A percentile compares a stretch with the other conserved stretches of the same genome.
Conservation (phyloP, 2,329 filamentous ascomycete genomes). For the Pseudogymnoascus sp. region DNA sequence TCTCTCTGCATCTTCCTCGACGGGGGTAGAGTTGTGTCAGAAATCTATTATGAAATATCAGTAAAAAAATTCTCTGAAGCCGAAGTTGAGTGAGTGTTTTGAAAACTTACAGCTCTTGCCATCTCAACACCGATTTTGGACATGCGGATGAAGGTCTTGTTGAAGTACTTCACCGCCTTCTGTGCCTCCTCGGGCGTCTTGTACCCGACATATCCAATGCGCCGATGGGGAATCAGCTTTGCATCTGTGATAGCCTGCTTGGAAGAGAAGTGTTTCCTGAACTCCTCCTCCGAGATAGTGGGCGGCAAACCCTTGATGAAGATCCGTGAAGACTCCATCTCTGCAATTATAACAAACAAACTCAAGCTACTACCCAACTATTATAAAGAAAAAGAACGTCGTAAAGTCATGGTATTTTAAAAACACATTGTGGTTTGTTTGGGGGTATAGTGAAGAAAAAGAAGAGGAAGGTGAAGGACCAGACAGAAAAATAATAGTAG, state of each 20-base stretch:
- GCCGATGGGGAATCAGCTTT: conserved; percentile 79
- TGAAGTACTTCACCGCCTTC: conserved; percentile 87
- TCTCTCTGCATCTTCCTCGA: conserved; percentile 33
- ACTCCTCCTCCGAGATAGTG: conserved; percentile 73
- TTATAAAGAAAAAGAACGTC: conserved; percentile 8
- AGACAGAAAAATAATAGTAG: background rate
- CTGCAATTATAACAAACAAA: conserved; percentile 2
- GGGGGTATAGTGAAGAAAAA: background rate
- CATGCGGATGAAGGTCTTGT: conserved; percentile 91
- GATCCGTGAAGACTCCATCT: conserved; percentile 50
- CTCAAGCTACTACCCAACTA: background rate
- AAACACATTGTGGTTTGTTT: background rate
- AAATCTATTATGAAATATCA: conserved; percentile 22
- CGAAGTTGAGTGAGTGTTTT: background rate
- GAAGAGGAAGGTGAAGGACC: background rate
- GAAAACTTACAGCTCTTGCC: conserved; percentile 63
- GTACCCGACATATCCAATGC: conserved; percentile 95
- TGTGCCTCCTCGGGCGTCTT: conserved; percentile 72
- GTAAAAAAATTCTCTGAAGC: background rate
- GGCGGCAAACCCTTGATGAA: conserved; percentile 82
- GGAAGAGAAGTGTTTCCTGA: conserved; percentile 78
- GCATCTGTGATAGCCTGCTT: conserved; percentile 78
- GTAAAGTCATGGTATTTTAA: background rate
- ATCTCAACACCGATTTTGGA: conserved; percentile 87
- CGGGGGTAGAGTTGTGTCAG: conserved; percentile 31